Base-by-base conservation (phyloP, 2,329 filamentous ascomycete species). In the Sclerotinia trifoliorum region DNA sequence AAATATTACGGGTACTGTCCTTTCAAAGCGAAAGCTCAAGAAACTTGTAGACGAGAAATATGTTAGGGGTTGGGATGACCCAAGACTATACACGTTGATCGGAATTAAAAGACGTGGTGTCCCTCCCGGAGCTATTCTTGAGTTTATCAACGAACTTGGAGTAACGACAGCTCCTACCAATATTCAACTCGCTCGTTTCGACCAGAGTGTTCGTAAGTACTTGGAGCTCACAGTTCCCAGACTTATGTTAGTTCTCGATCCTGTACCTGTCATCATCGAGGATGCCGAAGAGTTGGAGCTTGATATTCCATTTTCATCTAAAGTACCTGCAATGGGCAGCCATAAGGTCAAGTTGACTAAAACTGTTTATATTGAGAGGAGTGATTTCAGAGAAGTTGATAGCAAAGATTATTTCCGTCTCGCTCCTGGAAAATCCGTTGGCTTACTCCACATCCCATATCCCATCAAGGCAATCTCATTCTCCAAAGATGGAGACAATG, bases 41-140 rank as follows among this genome's bases (percentile, higher is more conserved):
- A 90, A 91, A 80, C 82, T 97, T 6, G 92, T 97, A 2, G 85
- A 89, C 56, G 86, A 90, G 63, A 87, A 88, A n/a, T 84, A 89
- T 71, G 94, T 98, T 10, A 87, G 91, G 49, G 92, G 87, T 66
- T 97, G 94, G 93, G 92, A 97, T 74, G 94, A 97, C 75, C 94
- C 94, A 15, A 86, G 94, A 46, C 83, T 98, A 6, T 97, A 92
- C 80, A 97, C 94, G 1, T 83, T 97, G 24, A 93, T 94, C 70
- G 93, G 87, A 1, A 86, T 97, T 62, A 89, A 92, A 66, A 87
- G 94, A 64, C 87, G 94, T 69, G 94, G 94, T 77, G 86, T 97
- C 0, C 94, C 94, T 0, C 93, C 94, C 0, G 92, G 91, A 32
- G 94, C 93, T 1, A 91, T 97, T 70, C 86, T 97, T 68, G 90